Evolutionary conservation across 2,329 filamentous ascomycete species (phyloP).

Genomic region (Aspergillus cejpii): DNA sequence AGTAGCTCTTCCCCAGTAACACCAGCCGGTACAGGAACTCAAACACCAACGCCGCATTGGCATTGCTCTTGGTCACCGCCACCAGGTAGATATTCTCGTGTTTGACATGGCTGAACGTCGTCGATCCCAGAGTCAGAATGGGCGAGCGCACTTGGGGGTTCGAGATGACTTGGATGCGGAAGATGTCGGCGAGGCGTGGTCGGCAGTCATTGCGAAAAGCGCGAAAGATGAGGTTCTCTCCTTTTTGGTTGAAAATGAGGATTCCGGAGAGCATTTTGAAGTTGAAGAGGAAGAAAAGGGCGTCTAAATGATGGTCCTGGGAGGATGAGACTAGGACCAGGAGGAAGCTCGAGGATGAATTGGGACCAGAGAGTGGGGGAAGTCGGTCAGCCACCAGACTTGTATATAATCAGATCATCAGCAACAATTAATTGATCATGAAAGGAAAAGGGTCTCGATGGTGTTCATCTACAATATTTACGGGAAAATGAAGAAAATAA

Average conservation of each 20-base stretch:
- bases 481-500: too few relatives aligned
- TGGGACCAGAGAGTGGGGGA: background rate
- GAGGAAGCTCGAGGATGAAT: slow-evolving; percentile 2
- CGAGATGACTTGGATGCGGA: slow-evolving; percentile 98
- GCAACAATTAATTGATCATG: too few relatives aligned
- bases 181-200: slow-evolving; percentile 94
- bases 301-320: slow-evolving; percentile 4
- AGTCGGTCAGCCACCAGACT: background rate
- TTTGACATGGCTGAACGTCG: slow-evolving; percentile 98
- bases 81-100: slow-evolving; percentile 99
- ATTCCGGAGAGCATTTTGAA: slow-evolving; percentile 83
- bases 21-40: slow-evolving; percentile 95
- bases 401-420: too few relatives aligned
- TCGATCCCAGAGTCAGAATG: slow-evolving; percentile 93
- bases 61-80: slow-evolving; percentile 96
- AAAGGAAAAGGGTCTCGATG: too few relatives aligned
- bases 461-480: too few relatives aligned
- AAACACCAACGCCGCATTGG: slow-evolving; percentile 95
- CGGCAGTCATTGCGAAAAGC: slow-evolving; percentile 98
- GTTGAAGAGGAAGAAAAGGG: slow-evolving; percentile 12
- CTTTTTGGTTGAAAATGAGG: slow-evolving; percentile 98
- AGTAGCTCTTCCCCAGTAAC: slow-evolving; percentile 85
- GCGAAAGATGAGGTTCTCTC: slow-evolving; percentile 98
- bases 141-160: slow-evolving; percentile 96
- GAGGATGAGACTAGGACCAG: slow-evolving; percentile 1